Evolutionary conservation across 345 rosid species (phyloP), one percentile per base, ranked within the genome.

Genomic region (Syzygium oleosum): DNA sequence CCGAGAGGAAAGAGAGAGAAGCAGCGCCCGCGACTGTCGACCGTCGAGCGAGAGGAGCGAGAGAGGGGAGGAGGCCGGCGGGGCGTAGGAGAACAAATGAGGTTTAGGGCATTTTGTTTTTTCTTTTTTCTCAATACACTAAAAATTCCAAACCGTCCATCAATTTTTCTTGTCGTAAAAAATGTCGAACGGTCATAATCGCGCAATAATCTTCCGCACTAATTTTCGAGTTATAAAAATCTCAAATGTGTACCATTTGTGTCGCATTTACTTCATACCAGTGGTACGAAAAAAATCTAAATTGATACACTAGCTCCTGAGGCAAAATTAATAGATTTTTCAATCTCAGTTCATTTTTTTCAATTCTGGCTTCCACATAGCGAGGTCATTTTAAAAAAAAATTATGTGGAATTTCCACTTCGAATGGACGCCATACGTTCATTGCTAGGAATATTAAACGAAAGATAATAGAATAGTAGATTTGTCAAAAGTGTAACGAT

Each of bases 291-390:
- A n/a, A 65, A 16, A 3, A 13, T 22, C 2, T 5, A 23, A 56
- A 7, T 25, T 2, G 46, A 43, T 43, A 1, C 46, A 6, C 46
- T 43, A 65, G 0, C 11, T 65, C 21, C 2, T 31, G 9, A 4
- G 17, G 23, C 22, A 65, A 31, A 31, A 31, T 8, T 31, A 31
- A 21, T 2, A 31, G 3, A 65, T 8, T 65, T 16, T 16, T 22
- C 11, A 16, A 34, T 16, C 43, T 31, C 22, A 1, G 8, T 9
- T 21, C 23, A 17, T 38, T 38, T 34, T 38, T 6, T 73, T 9
- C 4, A 2, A 0, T 34, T 38, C 0, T 19, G 0, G 8, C 43
- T 73, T 34, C 27, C 13, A 17, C 3, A 4, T 0, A 34, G 0
- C 3, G 7, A 34, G 46, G 46, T 6, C 46, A 43, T 43, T 43